Percentiles rank a stretch among this genome's conserved stretches.
Evolutionary conservation across 371 early-diverging fungal species (phyloP).

Genomic region (Batkoa obscura): DNA sequence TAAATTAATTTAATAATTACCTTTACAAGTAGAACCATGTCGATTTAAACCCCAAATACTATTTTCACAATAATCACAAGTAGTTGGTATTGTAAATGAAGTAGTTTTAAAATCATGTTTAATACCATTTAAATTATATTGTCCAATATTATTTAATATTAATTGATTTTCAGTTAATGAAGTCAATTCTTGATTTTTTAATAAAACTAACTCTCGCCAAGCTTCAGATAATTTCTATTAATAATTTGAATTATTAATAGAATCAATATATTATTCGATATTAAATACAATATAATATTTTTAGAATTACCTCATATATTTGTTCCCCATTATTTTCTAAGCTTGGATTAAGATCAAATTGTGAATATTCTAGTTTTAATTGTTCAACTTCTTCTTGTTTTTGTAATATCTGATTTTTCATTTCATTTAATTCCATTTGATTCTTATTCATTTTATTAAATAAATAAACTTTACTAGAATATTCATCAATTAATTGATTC

Average conservation of each 20-base stretch:
- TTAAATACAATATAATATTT: neutral
- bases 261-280: neutral
- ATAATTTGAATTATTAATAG: slow-evolving; percentile 9
- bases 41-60: slow-evolving; percentile 60
- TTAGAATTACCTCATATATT: no score
- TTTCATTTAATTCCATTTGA: slow-evolving; percentile 18
- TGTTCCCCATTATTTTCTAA: no score
- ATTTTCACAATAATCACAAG: slow-evolving; percentile 54
- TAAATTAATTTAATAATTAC: slow-evolving; percentile 9
- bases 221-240: slow-evolving; percentile 23
- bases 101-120: slow-evolving; percentile 50
- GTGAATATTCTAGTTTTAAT: no score
- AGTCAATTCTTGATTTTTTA: slow-evolving; percentile 25
- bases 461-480: slow-evolving; percentile 29
- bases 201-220: slow-evolving; percentile 21
- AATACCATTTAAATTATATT: slow-evolving; percentile 15
- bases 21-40: slow-evolving; percentile 52
- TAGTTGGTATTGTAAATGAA: slow-evolving; percentile 59
- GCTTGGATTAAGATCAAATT: slow-evolving; percentile 4
- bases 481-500: slow-evolving; percentile 32
- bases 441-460: slow-evolving; percentile 39
- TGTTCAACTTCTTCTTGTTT: slow-evolving; percentile 18
- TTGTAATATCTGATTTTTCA: slow-evolving; percentile 18
- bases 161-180: slow-evolving; percentile 31
- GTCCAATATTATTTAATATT: slow-evolving; percentile 34